Base-by-base conservation (phyloP, 2,329 filamentous ascomycete species). In the Aplosporella prunicola region DNA sequence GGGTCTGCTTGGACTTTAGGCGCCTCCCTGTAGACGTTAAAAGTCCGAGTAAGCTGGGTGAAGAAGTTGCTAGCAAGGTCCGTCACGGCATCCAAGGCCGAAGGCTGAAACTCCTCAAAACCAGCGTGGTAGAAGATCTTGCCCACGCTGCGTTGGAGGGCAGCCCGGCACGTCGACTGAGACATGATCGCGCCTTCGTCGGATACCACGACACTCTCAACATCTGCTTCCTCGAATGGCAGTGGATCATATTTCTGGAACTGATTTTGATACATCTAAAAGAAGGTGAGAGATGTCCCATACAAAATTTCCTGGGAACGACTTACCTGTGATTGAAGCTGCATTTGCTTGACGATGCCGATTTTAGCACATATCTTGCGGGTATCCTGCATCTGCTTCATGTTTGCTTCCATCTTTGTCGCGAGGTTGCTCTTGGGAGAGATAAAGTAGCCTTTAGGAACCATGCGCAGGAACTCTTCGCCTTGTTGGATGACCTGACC, bases 301-400 rank as follows among this genome's bases (percentile, higher is more conserved):
- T 28, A 22, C 38, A 35, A n/a, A 14, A 2, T 30, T 20, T 27
- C 9, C n/a, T 15, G 20, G 20, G n/a, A 29, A 20, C 20, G 41
- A 7, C 67, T 55, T 74, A 86, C 84, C 74, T 95, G 91, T 35
- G 87, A 85, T 59, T 98, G 91, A 37, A 96, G 77, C 63, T 98
- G 91, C 91, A 98, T 98, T 64, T 98, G 91, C 66, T 96, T 98
- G 57, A 98, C 91, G 44, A 98, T 86, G 32, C 85, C 81, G 56
- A 98, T 94, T 63, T 96, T 98, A 9, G 87, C 87, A 51, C 87
- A 93, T 20, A 98, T 74, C 56, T 95, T 96, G 48, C 91, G 75
- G 1, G 91, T 98, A 52, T 96, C 89, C 58, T 98, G 91, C 72
- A 98, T 88, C 55, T 95, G 88, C 43, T 78, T 77, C 61, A 96